A percentile compares a stretch with the other conserved stretches of the same genome.
Evolutionary conservation across 73 alveolate genomes (phyloP).

Genomic region (Loxodes magnus): DNA sequence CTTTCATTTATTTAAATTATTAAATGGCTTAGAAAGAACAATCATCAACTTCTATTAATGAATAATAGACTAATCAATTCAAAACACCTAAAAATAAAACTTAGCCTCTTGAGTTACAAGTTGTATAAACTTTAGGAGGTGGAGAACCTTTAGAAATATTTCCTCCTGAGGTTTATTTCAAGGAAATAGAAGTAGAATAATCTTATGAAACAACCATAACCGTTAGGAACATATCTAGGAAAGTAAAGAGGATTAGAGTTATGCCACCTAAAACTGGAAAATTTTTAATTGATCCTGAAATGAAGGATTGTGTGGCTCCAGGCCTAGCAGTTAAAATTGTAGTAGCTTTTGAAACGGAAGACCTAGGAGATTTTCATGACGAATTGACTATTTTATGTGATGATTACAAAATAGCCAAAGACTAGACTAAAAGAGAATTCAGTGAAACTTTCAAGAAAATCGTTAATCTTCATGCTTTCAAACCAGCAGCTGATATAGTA

Average conservation of each 20-base stretch:
- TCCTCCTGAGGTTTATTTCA: conserved; percentile 80
- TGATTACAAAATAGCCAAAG: no score
- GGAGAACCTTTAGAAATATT: conserved; percentile 75
- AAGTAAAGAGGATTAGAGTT: conserved; percentile 75
- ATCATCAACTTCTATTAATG: no score
- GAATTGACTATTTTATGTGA: conserved; percentile 76
- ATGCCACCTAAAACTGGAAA: conserved; percentile 84
- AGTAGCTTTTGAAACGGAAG: conserved; percentile 93
- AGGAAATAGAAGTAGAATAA: conserved; percentile 88
- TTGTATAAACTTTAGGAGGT: no score
- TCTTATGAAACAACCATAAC: conserved; percentile 92
- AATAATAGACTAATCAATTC: no score
- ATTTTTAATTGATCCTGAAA: conserved; percentile 65
- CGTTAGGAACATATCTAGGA: conserved; percentile 82
- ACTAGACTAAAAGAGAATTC: no score
- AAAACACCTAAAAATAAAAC: no score
- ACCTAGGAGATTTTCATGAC: conserved; percentile 85
- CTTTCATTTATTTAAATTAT: no score
- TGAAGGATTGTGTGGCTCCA: conserved; percentile 80
- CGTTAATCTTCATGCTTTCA: conserved; percentile 80
- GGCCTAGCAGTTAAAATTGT: conserved; percentile 87
- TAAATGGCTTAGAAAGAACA: no score
- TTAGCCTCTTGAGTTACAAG: no score
- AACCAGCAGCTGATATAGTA: conserved; percentile 89
- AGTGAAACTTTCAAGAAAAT: conserved; percentile 64